Evolutionary conservation across 495 filamentous ascomycete species (phyloP).

Genomic region (Neurospora sp.): DNA sequence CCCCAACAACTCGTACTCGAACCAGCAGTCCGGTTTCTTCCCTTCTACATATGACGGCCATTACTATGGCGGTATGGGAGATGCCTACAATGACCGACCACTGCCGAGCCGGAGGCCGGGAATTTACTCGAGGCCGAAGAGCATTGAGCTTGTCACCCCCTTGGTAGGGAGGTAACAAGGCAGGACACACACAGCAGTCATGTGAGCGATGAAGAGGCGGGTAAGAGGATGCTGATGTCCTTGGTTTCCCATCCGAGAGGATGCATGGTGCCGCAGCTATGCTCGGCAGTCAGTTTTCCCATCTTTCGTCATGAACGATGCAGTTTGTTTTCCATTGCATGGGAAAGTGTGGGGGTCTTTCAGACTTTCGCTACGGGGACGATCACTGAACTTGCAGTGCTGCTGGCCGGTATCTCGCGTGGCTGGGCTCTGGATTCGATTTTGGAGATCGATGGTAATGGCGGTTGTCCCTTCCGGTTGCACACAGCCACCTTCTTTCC

Average conservation of each 20-base stretch:
- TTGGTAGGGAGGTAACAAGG: conserved; percentile 31
- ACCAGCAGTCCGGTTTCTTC: conserved; percentile 23
- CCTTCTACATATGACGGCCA: conserved; percentile 37
- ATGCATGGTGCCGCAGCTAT: background rate
- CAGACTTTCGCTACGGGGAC: background rate
- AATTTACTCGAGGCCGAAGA: conserved; percentile 38
- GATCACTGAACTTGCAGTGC: background rate
- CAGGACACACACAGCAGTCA: background rate
- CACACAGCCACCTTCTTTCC: background rate
- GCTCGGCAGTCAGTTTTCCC: background rate
- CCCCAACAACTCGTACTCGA: conserved; percentile 36
- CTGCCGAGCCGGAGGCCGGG: conserved; percentile 33
- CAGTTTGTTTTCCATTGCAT: background rate
- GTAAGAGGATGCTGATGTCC: background rate
- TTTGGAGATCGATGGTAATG: no score
- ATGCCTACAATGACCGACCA: conserved; percentile 32
- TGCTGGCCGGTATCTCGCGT: background rate
- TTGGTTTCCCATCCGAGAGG: background rate
- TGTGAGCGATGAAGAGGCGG: background rate
- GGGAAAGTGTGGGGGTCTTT: background rate
- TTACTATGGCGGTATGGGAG: conserved; percentile 19
- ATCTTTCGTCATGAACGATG: background rate
- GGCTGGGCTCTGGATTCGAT: background rate
- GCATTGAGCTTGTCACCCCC: conserved; percentile 41
- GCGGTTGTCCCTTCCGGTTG: background rate